Evolutionary conservation across 768 basidiomycete genomes (phyloP).

Genomic region (Podaxis sp.): DNA sequence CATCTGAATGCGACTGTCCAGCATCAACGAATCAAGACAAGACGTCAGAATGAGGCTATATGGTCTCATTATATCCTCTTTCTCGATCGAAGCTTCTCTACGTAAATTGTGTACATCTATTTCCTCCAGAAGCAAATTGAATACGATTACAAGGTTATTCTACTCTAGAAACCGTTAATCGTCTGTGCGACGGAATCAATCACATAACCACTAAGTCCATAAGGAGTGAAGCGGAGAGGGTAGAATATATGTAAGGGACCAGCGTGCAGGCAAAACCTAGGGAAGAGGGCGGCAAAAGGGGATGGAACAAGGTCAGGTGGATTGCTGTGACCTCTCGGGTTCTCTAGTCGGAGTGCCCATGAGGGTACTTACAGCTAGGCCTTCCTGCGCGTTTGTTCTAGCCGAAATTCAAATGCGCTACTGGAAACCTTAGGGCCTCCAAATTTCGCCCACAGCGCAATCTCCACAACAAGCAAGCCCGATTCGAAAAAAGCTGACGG

Average conservation of each 20-base stretch:
- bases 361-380: too few relatives aligned
- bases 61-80: neutral
- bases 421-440: too few relatives aligned
- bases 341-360: neutral
- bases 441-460: too few relatives aligned
- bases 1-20: neutral
- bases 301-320: neutral
- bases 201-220: slow-evolving; percentile 2
- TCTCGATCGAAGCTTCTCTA: neutral
- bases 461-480: too few relatives aligned
- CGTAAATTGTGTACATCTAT: neutral
- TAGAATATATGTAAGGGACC: neutral
- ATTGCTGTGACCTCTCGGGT: neutral
- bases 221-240: neutral
- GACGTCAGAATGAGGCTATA: neutral
- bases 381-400: too few relatives aligned
- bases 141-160: slow-evolving; percentile 1
- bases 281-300: neutral
- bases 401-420: too few relatives aligned
- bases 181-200: neutral
- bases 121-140: neutral
- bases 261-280: neutral
- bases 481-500: too few relatives aligned
- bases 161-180: slow-evolving; percentile 4
- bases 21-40: neutral